Conservation (phyloP, 805 yeast species). For the Saturnispora ahearnii region DNA sequence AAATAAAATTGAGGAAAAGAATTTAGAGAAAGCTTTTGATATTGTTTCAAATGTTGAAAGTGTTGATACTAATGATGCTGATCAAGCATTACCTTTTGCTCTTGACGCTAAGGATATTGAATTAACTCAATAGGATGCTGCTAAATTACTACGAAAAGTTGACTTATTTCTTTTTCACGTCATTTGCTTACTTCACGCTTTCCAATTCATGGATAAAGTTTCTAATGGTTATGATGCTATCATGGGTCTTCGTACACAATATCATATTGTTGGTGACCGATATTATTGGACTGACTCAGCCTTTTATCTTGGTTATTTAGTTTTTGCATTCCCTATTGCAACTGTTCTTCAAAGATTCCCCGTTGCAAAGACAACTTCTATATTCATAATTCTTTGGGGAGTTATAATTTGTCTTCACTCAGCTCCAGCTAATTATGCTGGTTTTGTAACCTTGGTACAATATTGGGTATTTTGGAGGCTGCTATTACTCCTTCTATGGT, state of each 20-base stretch:
- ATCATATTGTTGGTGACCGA: constrained; percentile 32
- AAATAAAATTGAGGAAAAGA: too few relatives aligned
- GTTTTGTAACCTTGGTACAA: constrained; percentile 38
- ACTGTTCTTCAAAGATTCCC: constrained; percentile 32
- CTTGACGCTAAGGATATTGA: constrained; percentile 6
- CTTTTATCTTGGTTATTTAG: constrained; percentile 36
- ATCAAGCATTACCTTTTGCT: constrained; percentile 11
- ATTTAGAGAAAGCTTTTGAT: too few relatives aligned
- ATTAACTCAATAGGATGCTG: constrained; percentile 4
- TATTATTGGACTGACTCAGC: constrained; percentile 39
- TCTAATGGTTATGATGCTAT: constrained; percentile 38
- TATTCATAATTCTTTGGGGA: constrained; percentile 38
- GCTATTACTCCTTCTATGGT: constrained; percentile 28
- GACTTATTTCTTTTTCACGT: constrained; percentile 29
- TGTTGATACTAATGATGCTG: constrained; percentile 10
- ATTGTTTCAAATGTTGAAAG: constrained; percentile 1
- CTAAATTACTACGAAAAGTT: constrained; percentile 22
- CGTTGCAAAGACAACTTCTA: constrained; percentile 29
- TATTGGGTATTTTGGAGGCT: constrained; percentile 36
- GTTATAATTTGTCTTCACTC: constrained; percentile 39
- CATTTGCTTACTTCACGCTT: constrained; percentile 22
- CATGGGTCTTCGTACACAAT: constrained; percentile 35
- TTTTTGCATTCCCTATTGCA: constrained; percentile 37
- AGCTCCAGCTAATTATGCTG: constrained; percentile 35
- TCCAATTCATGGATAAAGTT: constrained; percentile 34